Percentiles rank a stretch among this genome's conserved stretches.
Conservation (phyloP, 2,329 filamentous ascomycete genomes). For the Simplicillium aogashimaense region DNA sequence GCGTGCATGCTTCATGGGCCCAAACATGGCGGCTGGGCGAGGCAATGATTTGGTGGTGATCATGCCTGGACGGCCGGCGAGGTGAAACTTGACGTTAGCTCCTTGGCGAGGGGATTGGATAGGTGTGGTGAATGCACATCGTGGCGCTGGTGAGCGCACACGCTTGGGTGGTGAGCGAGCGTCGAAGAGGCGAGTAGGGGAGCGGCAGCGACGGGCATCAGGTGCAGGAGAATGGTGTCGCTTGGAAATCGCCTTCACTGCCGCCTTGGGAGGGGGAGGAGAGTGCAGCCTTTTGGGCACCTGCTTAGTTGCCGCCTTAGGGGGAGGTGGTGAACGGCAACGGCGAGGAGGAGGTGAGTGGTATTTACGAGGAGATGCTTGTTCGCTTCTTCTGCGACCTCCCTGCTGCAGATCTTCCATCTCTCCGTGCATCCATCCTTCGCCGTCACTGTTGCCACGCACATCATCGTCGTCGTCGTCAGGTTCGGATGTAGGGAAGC, state of each 20-base stretch:
- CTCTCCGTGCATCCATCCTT: conserved; percentile 63
- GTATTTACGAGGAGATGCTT: conserved; percentile 32
- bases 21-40: conserved; percentile 63
- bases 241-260: conserved; percentile 9
- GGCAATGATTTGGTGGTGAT: conserved; percentile 82
- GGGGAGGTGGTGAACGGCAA: conserved; percentile 4
- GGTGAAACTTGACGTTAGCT: conserved; percentile 25
- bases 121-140: conserved; percentile 19
- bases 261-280: background rate
- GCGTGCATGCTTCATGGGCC: conserved; percentile 35
- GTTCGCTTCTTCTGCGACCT: conserved; percentile 40
- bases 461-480: conserved; percentile 77
- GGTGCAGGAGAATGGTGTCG: conserved; percentile 20
- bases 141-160: conserved; percentile 60
- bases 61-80: conserved; percentile 50
- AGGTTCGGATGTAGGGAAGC: conserved; percentile 88
- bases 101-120: conserved; percentile 28
- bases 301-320: too few relatives aligned
- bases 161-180: conserved; percentile 58
- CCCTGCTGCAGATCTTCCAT: conserved; percentile 58
- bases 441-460: conserved; percentile 49
- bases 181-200: conserved; percentile 47
- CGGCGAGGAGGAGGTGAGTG: conserved; percentile 32
- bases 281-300: conserved; percentile 35
- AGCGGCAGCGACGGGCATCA: conserved; percentile 36